phyloP scores from a whole-genome alignment of 2,329 filamentous ascomycete genomes.

The Sclerotinia glacialis region DNA sequence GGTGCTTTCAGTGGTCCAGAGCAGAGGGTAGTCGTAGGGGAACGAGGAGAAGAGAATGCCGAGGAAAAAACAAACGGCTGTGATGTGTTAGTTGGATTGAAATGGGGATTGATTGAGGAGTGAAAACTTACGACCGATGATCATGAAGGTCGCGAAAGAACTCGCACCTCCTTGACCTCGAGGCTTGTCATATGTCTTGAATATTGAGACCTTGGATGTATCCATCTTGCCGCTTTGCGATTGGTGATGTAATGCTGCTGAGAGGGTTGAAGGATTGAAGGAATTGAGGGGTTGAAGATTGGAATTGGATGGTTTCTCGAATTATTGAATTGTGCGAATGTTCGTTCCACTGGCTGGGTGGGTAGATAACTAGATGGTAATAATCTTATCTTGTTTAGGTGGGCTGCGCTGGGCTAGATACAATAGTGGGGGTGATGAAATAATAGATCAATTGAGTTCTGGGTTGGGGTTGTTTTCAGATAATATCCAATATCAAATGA shows the following conservation, averaged over 20 bases:
- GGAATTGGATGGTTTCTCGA: neutral
- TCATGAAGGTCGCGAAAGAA: constrained; percentile 95
- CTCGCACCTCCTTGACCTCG: constrained; percentile 45
- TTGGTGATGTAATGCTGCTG: neutral
- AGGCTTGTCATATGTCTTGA: constrained; percentile 40
- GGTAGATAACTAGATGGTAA: too few relatives aligned
- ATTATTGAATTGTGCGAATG: constrained; percentile 11
- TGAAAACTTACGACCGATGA: constrained; percentile 77
- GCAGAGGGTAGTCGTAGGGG: constrained; percentile 80
- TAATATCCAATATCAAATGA: neutral
- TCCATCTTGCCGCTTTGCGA: constrained; percentile 31
- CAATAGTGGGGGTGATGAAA: constrained; percentile 9
- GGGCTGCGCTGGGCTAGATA: neutral
- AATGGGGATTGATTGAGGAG: neutral
- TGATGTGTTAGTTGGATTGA: constrained; percentile 1
- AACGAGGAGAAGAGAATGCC: constrained; percentile 78
- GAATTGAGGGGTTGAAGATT: neutral
- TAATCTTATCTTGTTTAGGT: neutral
- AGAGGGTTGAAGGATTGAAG: neutral
- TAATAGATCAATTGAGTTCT: neutral
- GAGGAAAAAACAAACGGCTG: constrained; percentile 94
- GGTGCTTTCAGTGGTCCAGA: constrained; percentile 69
- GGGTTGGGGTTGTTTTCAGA: too few relatives aligned
- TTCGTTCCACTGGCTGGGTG: neutral
- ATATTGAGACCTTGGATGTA: constrained; percentile 37